Evolutionary conservation across 352 stramenopile genomes (phyloP), one percentile per base, ranked within the genome.

Genomic region (Phytophthora sp.): DNA sequence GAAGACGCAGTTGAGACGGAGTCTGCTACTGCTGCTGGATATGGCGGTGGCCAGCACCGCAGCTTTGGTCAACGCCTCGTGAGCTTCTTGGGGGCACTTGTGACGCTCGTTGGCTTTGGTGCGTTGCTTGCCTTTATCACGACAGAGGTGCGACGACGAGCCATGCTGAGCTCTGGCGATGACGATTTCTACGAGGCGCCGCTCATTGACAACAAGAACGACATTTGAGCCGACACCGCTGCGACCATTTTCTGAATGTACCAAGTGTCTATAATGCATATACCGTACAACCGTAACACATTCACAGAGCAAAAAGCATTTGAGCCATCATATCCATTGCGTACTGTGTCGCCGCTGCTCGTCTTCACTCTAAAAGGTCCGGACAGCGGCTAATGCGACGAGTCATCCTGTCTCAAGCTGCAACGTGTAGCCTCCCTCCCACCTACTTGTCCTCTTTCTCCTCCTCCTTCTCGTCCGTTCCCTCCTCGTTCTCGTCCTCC

Each of bases 141-240:
- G 1, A 71, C 62, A 5, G 76, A 86, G 53, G 26, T 82, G 4
- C 52, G 67, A 13, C 76, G 77, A 29, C 76, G 76, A 27, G 57
- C 58, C 16, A 52, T 84, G 38, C 60, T 71, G 33, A 70, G 60
- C 36, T 65, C 65, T 24, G 74, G 79, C 24, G 52, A 51, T 13
- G 84, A 86, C 69, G 86, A 78, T 73, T 93, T 90, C 50, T 76
- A 76, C 51, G 86, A 91, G 56, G 81, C 84, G 36, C 69, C 89
- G 57, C 81, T 93, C 35, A 78, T 81, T 12, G 81, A 89, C 67
- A 68, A 47, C 42, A 85, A 83, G 66, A 69, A 66, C 70, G 58
- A 70, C 21, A 71, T 72, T 21, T 73, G 47, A 69, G 35, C n/a
- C n/a, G n/a, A 20, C 9, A 46, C 13, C 8, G 16, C 33, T 38